Percentiles rank a stretch among this genome's conserved stretches.
Conservation (phyloP, 331 rosid species). For the Acacia pycnantha region DNA sequence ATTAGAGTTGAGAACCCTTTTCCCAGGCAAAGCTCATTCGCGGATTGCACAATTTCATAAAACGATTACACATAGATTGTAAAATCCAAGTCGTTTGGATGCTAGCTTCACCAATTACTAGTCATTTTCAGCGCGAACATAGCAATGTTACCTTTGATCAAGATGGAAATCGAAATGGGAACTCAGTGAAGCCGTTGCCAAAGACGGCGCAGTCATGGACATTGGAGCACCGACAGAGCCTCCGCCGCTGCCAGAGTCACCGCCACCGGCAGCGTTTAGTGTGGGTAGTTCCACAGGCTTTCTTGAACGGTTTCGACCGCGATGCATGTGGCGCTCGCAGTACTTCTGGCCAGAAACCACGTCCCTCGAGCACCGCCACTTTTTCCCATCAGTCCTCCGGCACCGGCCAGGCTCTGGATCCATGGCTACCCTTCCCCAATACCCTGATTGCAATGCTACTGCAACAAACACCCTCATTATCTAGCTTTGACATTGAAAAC, state of each 20-base stretch:
- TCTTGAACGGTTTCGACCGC: slow-evolving; percentile 99
- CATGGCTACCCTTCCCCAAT: slow-evolving; percentile 91
- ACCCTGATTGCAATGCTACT: slow-evolving; percentile 72
- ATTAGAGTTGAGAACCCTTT: background rate
- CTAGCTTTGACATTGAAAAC: background rate
- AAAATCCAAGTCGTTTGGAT: background rate
- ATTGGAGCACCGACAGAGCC: slow-evolving; percentile 30
- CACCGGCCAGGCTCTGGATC: slow-evolving; percentile 99
- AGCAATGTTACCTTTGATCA: slow-evolving; percentile 50
- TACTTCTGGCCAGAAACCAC: slow-evolving; percentile 94
- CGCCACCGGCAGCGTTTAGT: slow-evolving; percentile 30
- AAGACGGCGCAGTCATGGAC: slow-evolving; percentile 38
- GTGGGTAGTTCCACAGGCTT: slow-evolving; percentile 99
- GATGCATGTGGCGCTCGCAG: slow-evolving; percentile 96
- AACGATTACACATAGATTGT: background rate
- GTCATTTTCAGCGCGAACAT: background rate
- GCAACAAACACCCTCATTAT: background rate
- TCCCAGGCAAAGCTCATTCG: background rate
- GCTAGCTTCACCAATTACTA: background rate
- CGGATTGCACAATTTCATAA: background rate
- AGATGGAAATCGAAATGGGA: slow-evolving; percentile 63
- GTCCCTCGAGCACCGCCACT: slow-evolving; percentile 98
- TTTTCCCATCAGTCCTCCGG: slow-evolving; percentile 95
- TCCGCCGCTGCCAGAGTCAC: slow-evolving; percentile 22
- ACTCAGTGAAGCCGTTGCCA: slow-evolving; percentile 38